Evolutionary conservation across 352 stramenopile genomes (phyloP).

Genomic region (Hyaloperonospora brassicae): DNA sequence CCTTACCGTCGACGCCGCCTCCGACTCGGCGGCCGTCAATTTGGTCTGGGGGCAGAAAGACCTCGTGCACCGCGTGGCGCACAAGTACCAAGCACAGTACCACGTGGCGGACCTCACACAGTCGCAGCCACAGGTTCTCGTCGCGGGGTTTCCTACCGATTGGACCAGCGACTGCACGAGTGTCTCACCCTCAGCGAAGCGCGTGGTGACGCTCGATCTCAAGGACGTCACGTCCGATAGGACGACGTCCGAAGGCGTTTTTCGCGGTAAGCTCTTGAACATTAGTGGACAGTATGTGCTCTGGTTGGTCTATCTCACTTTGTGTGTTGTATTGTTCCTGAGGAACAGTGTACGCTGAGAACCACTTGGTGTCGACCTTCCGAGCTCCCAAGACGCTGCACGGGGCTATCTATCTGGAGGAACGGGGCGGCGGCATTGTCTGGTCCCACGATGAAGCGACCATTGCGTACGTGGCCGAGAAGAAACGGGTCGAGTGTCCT

Average conservation of each 20-base stretch:
- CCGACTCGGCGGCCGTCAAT: conserved; percentile 31
- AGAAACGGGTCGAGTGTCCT: conserved; percentile 35
- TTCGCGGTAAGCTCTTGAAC: conserved; percentile 24
- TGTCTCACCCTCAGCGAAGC: conserved; percentile 44
- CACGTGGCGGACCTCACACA: conserved; percentile 27
- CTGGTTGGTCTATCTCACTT: conserved; percentile 2
- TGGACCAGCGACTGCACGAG: conserved; percentile 40
- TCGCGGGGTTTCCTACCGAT: conserved; percentile 28
- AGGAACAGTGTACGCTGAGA: conserved; percentile 33
- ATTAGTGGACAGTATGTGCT: not conserved
- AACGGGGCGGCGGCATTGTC: conserved; percentile 58
- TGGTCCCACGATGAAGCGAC: conserved; percentile 70
- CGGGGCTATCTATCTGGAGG: conserved; percentile 56
- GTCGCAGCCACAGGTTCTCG: conserved; percentile 21
- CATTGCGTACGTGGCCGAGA: conserved; percentile 74
- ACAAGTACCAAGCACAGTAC: conserved; percentile 53
- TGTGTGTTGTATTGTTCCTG: not conserved
- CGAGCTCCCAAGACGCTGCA: conserved; percentile 65
- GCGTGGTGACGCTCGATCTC: conserved; percentile 52
- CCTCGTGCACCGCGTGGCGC: conserved; percentile 41
- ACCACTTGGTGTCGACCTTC: conserved; percentile 38
- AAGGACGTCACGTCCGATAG: conserved; percentile 34
- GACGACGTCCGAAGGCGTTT: conserved; percentile 33
- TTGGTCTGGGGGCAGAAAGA: conserved; percentile 57
- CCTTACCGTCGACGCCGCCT: conserved; percentile 20